A percentile compares a stretch with the other conserved stretches of the same genome.
phyloP scores from a whole-genome alignment of 495 filamentous ascomycete species.

The Xylaria castorea region DNA sequence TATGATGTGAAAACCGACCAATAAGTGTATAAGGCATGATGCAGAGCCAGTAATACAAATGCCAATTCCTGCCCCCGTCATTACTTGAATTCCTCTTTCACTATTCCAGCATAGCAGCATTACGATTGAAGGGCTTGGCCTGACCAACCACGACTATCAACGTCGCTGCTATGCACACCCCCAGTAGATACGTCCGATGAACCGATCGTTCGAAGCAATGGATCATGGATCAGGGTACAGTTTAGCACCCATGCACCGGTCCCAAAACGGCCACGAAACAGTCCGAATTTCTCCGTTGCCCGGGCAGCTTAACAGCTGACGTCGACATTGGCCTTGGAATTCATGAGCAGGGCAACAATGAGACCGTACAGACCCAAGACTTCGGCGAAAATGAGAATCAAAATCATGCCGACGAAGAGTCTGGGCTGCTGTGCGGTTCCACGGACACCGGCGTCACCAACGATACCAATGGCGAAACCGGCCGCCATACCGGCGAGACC shows the following conservation, averaged over 20 bases:
- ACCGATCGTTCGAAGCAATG: conserved; percentile 23
- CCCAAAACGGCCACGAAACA: conserved; percentile 21
- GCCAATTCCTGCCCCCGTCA: conserved; percentile 43
- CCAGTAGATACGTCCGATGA: conserved; percentile 21
- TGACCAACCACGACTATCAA: conserved; percentile 38
- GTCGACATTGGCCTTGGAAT: conserved; percentile 75
- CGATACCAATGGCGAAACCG: conserved; percentile 98
- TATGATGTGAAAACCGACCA: conserved; percentile 48
- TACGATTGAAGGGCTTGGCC: conserved; percentile 13
- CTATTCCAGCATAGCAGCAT: conserved; percentile 28
- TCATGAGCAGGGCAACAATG: conserved; percentile 99
- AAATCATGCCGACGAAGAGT: conserved; percentile 99
- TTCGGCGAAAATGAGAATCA: conserved; percentile 99
- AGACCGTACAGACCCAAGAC: conserved; percentile 98
- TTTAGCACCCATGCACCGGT: conserved; percentile 34
- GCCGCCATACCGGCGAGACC: conserved; percentile 97
- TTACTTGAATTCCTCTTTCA: conserved; percentile 51
- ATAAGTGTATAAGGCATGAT: conserved; percentile 44
- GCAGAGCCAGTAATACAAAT: conserved; percentile 50
- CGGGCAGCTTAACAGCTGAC: conserved; percentile 46
- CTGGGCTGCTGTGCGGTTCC: conserved; percentile 97
- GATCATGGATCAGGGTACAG: conserved; percentile 33
- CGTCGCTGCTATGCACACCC: conserved; percentile 38
- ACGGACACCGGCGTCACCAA: conserved; percentile 98
- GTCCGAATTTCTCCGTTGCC: neutral